Conservation (phyloP, 371 early-diverging fungal species). For the Mortierella sp. region DNA sequence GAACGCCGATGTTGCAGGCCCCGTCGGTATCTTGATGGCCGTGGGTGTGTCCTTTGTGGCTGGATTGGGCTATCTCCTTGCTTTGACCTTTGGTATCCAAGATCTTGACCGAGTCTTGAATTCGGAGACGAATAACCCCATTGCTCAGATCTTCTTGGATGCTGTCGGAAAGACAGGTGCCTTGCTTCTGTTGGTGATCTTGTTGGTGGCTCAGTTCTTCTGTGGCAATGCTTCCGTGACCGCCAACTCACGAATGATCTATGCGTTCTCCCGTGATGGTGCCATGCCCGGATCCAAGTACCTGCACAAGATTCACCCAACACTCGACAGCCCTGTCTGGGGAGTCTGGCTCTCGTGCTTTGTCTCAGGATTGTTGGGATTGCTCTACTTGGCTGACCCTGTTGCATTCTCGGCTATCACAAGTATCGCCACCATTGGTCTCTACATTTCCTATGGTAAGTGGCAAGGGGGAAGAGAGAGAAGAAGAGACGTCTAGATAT, state of each 20-base stretch:
- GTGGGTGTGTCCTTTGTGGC: conserved; percentile 57
- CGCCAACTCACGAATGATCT: conserved; percentile 76
- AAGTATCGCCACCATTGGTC: conserved; percentile 74
- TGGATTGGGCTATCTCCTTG: conserved; percentile 56
- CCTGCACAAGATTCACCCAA: conserved; percentile 57
- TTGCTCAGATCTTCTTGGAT: conserved; percentile 66
- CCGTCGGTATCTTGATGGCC: conserved; percentile 69
- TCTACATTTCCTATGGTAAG: conserved; percentile 72
- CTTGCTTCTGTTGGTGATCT: conserved; percentile 61
- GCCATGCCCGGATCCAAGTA: conserved; percentile 72
- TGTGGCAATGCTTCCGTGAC: conserved; percentile 66
- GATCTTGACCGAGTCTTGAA: conserved; percentile 59
- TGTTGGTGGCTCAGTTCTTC: conserved; percentile 68
- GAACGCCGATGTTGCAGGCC: conserved; percentile 66
- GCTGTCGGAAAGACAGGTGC: conserved; percentile 60
- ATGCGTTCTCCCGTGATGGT: conserved; percentile 79
- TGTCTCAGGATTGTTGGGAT: conserved; percentile 58
- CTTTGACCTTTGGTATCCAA: conserved; percentile 54
- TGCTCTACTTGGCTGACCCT: conserved; percentile 57
- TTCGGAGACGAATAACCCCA: conserved; percentile 56
- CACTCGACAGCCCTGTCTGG: conserved; percentile 57
- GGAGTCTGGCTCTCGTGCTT: conserved; percentile 48
- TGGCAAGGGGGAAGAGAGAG: background rate
- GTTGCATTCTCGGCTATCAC: conserved; percentile 73
- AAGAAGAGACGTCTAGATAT: too few relatives aligned